phyloP scores from a whole-genome alignment of 257 asterid genomes.

The Petrea volubilis region DNA sequence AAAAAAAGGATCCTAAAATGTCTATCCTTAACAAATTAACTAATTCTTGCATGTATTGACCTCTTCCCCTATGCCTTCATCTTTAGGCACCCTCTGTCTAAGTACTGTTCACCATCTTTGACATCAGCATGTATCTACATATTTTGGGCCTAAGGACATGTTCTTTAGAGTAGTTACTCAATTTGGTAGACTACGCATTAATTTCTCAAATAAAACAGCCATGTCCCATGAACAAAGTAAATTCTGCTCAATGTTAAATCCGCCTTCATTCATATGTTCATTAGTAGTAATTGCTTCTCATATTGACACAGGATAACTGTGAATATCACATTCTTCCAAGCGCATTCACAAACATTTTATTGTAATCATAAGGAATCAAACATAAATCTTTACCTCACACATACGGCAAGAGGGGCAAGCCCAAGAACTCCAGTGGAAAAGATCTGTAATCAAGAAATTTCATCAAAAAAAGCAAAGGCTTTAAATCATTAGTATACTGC shows the following conservation, averaged over 20 bases:
- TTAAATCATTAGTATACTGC: slow-evolving; percentile 13
- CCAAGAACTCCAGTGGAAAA: slow-evolving; percentile 99
- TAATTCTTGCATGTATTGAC: background rate
- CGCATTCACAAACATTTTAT: slow-evolving; percentile 4
- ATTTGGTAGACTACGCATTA: background rate
- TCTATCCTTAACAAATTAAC: background rate
- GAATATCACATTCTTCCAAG: background rate
- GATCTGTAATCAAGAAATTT: slow-evolving; percentile 58
- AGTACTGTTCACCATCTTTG: slow-evolving; percentile 1
- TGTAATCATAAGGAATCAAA: slow-evolving; percentile 13
- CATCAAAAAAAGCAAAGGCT: slow-evolving; percentile 11
- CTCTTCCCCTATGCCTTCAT: slow-evolving; percentile 3
- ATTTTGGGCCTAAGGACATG: background rate
- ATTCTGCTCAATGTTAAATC: background rate
- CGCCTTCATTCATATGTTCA: background rate
- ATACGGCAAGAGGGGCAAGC: slow-evolving; percentile 89
- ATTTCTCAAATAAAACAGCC: slow-evolving; percentile 2
- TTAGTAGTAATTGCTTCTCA: background rate
- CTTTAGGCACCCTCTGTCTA: slow-evolving; percentile 12
- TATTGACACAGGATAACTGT: background rate
- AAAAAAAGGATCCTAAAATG: background rate
- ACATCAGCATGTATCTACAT: background rate
- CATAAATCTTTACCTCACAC: slow-evolving; percentile 72
- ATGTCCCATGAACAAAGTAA: background rate
- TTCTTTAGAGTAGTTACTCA: background rate